phyloP scores from a whole-genome alignment of 2,329 filamentous ascomycete species.

The Diaporthe sp. region DNA sequence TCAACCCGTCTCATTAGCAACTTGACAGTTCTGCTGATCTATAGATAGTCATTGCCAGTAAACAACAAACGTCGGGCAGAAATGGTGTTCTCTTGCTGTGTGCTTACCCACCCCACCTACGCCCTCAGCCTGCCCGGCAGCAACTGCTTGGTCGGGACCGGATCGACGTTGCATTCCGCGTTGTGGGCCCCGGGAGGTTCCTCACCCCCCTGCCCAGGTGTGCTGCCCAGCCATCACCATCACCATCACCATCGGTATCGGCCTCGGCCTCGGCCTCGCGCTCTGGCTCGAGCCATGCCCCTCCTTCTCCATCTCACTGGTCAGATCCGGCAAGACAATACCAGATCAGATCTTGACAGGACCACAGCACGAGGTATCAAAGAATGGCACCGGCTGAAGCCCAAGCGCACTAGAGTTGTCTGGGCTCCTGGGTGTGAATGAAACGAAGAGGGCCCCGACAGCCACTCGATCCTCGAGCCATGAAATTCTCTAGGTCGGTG shows the following conservation, averaged over 20 bases:
- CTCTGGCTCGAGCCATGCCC: not conserved
- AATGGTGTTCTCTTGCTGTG: not conserved
- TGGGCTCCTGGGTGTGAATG: not conserved
- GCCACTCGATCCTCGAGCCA: slow-evolving; percentile 1
- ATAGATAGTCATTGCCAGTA: not conserved
- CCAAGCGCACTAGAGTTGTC: not conserved
- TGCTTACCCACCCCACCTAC: too few relatives aligned
- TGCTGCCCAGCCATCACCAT: not conserved
- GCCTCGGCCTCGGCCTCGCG: not conserved
- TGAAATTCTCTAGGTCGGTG: not conserved
- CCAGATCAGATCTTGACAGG: slow-evolving; percentile 15
- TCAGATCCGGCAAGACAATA: not conserved
- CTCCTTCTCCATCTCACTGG: not conserved
- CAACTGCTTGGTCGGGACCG: not conserved
- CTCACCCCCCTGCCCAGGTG: slow-evolving; percentile 9
- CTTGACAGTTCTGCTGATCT: not conserved
- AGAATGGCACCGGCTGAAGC: not conserved
- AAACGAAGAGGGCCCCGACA: not conserved
- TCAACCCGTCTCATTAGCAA: not conserved
- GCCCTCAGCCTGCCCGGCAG: not conserved
- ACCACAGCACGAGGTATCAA: not conserved
- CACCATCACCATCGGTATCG: not conserved
- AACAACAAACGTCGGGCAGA: not conserved
- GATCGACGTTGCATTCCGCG: slow-evolving; percentile 5
- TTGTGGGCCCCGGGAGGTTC: slow-evolving; percentile 4